Percentiles rank a stretch among this genome's conserved stretches.
phyloP scores from a whole-genome alignment of 129 eudicot species.

The Flaveria brownii region DNA sequence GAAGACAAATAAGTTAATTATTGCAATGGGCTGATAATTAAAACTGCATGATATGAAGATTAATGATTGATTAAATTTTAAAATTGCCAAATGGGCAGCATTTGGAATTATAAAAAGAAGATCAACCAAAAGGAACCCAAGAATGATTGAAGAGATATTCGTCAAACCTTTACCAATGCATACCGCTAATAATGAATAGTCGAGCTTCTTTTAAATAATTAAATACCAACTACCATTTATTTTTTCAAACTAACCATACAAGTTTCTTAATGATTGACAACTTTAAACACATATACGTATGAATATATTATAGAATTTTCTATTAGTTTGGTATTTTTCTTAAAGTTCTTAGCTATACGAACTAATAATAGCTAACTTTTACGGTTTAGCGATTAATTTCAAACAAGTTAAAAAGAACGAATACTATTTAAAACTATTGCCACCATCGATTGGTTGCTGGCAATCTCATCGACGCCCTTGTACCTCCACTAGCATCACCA shows the following conservation, averaged over 20 bases:
- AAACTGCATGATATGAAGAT: constrained; percentile 4
- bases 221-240: constrained; percentile 25
- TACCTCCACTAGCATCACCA: too few relatives aligned
- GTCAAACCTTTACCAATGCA: constrained; percentile 20
- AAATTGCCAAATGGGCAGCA: constrained; percentile 10
- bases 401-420: too few relatives aligned
- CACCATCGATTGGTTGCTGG: too few relatives aligned
- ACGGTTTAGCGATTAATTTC: too few relatives aligned
- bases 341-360: neutral
- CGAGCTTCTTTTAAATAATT: neutral
- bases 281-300: neutral
- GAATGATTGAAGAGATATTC: constrained; percentile 25
- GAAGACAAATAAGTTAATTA: neutral
- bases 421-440: too few relatives aligned
- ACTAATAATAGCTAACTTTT: neutral
- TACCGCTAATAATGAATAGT: constrained; percentile 11
- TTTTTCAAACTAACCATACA: constrained; percentile 19
- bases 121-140: constrained; percentile 32
- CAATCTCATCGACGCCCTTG: too few relatives aligned
- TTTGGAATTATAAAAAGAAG: constrained; percentile 16
- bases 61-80: constrained; percentile 24
- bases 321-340: neutral
- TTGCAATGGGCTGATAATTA: neutral
- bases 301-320: neutral
- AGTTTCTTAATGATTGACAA: constrained; percentile 24